Evolutionary conservation across 371 early-diverging fungal species (phyloP), one percentile per base, ranked within the genome.

Genomic region (Actinomucor elegans): DNA sequence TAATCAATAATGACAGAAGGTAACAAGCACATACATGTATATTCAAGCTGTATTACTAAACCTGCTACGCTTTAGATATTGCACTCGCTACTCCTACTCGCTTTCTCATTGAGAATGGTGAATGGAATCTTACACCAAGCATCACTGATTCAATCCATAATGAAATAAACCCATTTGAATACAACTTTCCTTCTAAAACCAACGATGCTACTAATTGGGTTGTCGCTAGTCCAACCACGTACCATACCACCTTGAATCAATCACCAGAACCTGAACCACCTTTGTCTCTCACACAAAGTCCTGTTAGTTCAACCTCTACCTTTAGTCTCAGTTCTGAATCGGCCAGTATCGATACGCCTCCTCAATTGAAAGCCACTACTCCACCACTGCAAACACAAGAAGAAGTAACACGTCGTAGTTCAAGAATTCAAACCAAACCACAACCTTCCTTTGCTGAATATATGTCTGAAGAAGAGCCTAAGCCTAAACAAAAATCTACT

Each of bases 141-240:
- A 21, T 69, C 17, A 31, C 34, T 27, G 51, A 32, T 5, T 50
- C 51, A 12, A 51, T 61, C 12, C 33, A 50, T 8, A 35, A 49
- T 26, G 69, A 69, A 43, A 52, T 69, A 29, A 65, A 69, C n/a
- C 65, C 69, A 1, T 69, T 69, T 53, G 69, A 69, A 14, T 61
- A 57, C 17, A 57, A 58, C 27, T 58, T 58, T 29, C 64, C 29
- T 28, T 4, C 14, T 1, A 32, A 36, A 20, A 17, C 37, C 15
- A 23, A 5, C 23, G 47, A 34, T 23, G n/a, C n/a, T n/a, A n/a
- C 18, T 18, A 46, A 47, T 14, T 31, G 27, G 46, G 20, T 11
- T 10, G 2, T 18, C 18, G 9, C 38, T 36, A 37, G 26, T 35
- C 38, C 34, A 11, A 21, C 28, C 5, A 11, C 14, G 11, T 18